Conservation (phyloP, 345 rosid genomes). For the Pugionium dolabratum region DNA sequence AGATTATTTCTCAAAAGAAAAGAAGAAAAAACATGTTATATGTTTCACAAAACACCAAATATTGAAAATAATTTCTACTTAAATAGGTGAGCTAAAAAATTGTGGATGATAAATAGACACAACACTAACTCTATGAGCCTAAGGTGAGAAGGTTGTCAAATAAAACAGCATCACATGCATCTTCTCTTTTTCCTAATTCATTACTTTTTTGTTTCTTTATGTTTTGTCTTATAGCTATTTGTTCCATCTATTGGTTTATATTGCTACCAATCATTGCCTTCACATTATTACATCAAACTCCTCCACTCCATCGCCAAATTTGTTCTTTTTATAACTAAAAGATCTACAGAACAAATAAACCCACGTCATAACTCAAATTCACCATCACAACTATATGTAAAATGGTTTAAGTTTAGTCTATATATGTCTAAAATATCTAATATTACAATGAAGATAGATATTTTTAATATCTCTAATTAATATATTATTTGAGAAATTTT, state of each 20-base stretch:
- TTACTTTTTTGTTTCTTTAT: slow-evolving; percentile 22
- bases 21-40: slow-evolving; percentile 38
- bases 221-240: slow-evolving; percentile 40
- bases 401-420: slow-evolving; percentile 18
- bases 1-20: slow-evolving; percentile 18
- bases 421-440: slow-evolving; percentile 24
- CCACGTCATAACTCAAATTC: slow-evolving; percentile 31
- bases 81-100: slow-evolving; percentile 14
- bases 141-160: slow-evolving; percentile 32
- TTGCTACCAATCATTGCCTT: slow-evolving; percentile 42
- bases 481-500: no score
- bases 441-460: slow-evolving; percentile 2
- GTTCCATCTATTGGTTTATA: slow-evolving; percentile 20
- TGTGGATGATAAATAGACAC: slow-evolving; percentile 43
- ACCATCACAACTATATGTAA: slow-evolving; percentile 32
- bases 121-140: slow-evolving; percentile 1
- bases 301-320: slow-evolving; percentile 21
- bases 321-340: slow-evolving; percentile 21
- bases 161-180: slow-evolving; percentile 44
- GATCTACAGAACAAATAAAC: slow-evolving; percentile 2
- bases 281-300: slow-evolving; percentile 31
- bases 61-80: neutral
- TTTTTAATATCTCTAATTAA: neutral
- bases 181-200: slow-evolving; percentile 21
- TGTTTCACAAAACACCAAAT: slow-evolving; percentile 44